These are phyloP conservation scores for Beauveria sp. DNA, from an alignment of 2,329 filamentous ascomycete genomes.

Conservation along the genomic window DNA sequence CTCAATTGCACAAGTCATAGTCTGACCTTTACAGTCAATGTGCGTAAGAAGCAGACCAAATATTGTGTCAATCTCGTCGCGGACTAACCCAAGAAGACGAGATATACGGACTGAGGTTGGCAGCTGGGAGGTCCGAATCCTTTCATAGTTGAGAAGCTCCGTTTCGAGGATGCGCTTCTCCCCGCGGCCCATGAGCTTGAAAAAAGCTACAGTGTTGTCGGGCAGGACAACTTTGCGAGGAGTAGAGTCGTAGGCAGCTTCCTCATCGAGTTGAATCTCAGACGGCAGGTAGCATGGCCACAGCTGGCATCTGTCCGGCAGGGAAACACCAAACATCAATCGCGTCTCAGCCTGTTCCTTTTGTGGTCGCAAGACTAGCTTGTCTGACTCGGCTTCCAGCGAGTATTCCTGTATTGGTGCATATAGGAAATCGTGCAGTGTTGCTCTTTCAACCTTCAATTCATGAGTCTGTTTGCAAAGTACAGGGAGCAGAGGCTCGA, in stretches of 20 bases:
- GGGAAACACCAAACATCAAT: neutral
- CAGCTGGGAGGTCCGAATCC: neutral
- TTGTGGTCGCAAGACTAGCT: neutral
- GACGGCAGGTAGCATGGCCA: neutral
- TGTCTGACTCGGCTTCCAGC: neutral
- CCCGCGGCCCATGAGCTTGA: neutral
- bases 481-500: neutral
- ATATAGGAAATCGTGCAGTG: neutral
- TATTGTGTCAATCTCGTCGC: neutral
- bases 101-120: neutral
- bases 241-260: neutral
- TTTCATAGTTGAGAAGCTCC: neutral
- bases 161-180: neutral
- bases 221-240: neutral
- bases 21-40: neutral
- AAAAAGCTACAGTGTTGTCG: neutral
- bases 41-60: neutral
- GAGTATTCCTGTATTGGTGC: neutral
- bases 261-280: neutral
- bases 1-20: neutral
- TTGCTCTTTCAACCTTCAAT: neutral
- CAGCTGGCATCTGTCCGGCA: neutral
- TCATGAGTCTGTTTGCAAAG: neutral
- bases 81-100: neutral
- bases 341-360: neutral